A percentile compares a stretch with the other conserved stretches of the same genome.
phyloP scores from a whole-genome alignment of 1,284 basidiomycete species.

The Trametes pubescens region DNA sequence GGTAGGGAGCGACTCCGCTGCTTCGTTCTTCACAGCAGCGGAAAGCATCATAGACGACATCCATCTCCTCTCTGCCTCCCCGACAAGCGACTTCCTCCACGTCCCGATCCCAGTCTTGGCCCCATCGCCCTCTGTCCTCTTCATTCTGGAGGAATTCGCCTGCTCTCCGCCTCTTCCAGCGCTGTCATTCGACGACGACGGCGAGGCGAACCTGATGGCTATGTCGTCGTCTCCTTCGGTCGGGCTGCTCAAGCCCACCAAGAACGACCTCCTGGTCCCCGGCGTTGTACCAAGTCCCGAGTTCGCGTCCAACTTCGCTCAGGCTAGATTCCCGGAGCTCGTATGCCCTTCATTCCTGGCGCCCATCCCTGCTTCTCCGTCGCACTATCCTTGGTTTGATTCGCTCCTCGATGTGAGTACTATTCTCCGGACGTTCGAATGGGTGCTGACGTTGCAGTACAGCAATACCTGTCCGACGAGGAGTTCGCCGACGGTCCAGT shows the following conservation, averaged over 20 bases:
- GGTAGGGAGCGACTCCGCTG: not conserved
- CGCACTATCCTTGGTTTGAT: conserved; percentile 2
- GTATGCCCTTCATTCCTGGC: not conserved
- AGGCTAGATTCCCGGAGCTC: not conserved
- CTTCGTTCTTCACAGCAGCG: not conserved
- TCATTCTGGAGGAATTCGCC: conserved; percentile 9
- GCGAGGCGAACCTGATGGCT: not conserved
- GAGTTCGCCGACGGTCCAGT: not conserved
- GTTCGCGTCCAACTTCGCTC: conserved; percentile 3
- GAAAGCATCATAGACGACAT: not conserved
- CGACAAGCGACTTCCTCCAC: not conserved
- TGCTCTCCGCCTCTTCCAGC: not conserved
- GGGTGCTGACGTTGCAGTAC: not conserved
- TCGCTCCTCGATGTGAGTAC: conserved; percentile 4
- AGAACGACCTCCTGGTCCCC: not conserved
- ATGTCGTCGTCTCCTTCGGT: not conserved
- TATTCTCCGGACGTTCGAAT: not conserved
- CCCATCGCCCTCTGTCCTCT: not conserved
- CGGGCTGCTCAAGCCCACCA: not conserved
- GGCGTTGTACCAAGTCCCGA: not conserved
- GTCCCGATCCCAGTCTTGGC: not conserved
- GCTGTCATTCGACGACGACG: not conserved
- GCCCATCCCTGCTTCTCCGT: not conserved
- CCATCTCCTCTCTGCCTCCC: not conserved
- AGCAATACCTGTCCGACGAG: not conserved